Evolutionary conservation across 2,329 filamentous ascomycete genomes (phyloP), one percentile per base, ranked within the genome.

Genomic region (Penicillium sp.): DNA sequence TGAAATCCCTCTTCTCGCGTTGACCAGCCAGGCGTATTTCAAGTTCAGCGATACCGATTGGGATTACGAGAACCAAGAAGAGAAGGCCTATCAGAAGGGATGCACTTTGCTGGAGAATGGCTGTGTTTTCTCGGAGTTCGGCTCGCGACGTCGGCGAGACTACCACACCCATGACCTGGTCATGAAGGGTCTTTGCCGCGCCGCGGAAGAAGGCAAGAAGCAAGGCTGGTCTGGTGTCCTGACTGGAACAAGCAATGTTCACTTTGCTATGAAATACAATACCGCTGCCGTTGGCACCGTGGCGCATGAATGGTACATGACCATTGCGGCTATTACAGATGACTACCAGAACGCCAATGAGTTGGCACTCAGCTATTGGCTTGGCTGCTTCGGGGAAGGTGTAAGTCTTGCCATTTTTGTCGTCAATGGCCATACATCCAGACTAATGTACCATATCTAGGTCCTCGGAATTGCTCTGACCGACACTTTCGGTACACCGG

Each of bases 231-330:
- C 81, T 1, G 92, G 93, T 9, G 88, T 86, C 69, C 81, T 97
- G 44, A 84, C 88, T 0, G 94, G 94, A 10, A 96, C 93, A 0
- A 97, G 92, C 73, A 99, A 99, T 68, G 94, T 99, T 4, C 93
- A 97, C 71, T 85, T 99, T 61, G 94, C 94, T 10, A 96, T 96
- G 91, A 88, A 91, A 66, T 93, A 96, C 74, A 86, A 85, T 42
- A 85, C 97, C 43, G 78, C 85, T 3, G 92, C 94, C 0, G 84
- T 97, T 11, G 94, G 94, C 5, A 99, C 94, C 0, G 87, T 90
- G 2, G 94, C 94, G 0, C 94, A 99, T 69, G 94, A 99, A 76
- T 99, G 94, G 94, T 97, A 97, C 79, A 99, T 99, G 94, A 92
- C 91, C 40, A 93, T 96, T 58, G 94, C 94, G 1, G 92, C 94